A percentile compares a stretch with the other conserved stretches of the same genome.
Evolutionary conservation across 2,329 filamentous ascomycete genomes (phyloP).

Genomic region (Exserohilum rostratum): DNA sequence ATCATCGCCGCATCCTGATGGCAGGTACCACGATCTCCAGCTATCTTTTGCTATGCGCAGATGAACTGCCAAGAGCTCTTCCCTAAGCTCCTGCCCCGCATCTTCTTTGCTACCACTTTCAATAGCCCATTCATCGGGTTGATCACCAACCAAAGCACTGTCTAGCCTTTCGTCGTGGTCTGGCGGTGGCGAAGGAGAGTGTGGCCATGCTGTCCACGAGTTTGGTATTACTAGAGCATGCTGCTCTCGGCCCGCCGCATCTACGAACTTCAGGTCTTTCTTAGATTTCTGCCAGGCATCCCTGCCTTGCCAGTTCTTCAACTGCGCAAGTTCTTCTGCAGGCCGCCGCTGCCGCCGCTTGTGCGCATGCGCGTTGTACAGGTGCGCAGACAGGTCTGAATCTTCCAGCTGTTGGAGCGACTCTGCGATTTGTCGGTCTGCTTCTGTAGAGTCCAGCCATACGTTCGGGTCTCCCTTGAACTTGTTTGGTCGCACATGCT

Average conservation of each 20-base stretch:
- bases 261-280: conserved; percentile 34
- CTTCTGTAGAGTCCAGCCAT: conserved; percentile 68
- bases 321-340: conserved; percentile 13
- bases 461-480: conserved; percentile 71
- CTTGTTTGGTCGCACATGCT: conserved; percentile 63
- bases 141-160: conserved; percentile 41
- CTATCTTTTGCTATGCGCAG: conserved; percentile 70
- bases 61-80: conserved; percentile 70
- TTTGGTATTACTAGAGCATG: conserved; percentile 56
- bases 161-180: conserved; percentile 55
- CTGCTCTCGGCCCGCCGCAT: conserved; percentile 35
- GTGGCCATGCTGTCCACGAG: conserved; percentile 85
- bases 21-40: conserved; percentile 53
- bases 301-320: conserved; percentile 49
- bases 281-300: conserved; percentile 48
- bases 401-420: conserved; percentile 69
- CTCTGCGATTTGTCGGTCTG: conserved; percentile 67
- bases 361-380: conserved; percentile 78
- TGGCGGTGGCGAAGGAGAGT: conserved; percentile 68
- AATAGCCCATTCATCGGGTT: conserved; percentile 60
- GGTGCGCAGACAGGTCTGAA: conserved; percentile 73
- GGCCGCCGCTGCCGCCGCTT: conserved; percentile 56
- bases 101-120: conserved; percentile 51
- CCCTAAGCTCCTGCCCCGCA: conserved; percentile 69
- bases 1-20: conserved; percentile 19